phyloP scores from a whole-genome alignment of 345 rosid genomes.

The Eucalyptus albens region DNA sequence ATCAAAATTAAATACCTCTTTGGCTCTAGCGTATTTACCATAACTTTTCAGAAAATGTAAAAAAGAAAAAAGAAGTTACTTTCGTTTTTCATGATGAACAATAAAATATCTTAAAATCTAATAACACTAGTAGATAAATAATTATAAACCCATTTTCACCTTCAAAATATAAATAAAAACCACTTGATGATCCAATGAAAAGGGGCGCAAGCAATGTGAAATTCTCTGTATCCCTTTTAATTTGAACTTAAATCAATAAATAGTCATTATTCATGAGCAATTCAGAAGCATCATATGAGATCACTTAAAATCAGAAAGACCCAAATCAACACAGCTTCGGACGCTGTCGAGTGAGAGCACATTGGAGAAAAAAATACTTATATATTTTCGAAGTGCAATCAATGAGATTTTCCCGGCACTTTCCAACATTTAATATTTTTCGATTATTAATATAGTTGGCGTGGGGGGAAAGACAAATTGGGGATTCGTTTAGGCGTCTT shows the following conservation, averaged over 20 bases:
- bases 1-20: neutral
- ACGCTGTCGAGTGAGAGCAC: neutral
- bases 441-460: neutral
- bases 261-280: neutral
- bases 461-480: neutral
- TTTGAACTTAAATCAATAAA: neutral
- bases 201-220: neutral
- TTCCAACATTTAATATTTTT: neutral
- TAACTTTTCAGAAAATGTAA: neutral
- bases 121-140: rapidly evolving
- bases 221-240: neutral
- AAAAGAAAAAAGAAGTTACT: neutral
- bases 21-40: rapidly evolving
- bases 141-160: neutral
- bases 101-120: neutral
- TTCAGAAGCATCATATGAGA: neutral
- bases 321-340: neutral
- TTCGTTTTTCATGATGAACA: neutral
- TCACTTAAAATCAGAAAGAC: neutral
- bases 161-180: neutral
- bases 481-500: neutral
- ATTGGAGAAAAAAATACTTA: neutral
- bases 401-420: neutral
- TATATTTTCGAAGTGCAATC: neutral
- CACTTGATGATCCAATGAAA: neutral